phyloP scores from a whole-genome alignment of 352 stramenopile genomes.

The Globisporangium uncinulatum region DNA sequence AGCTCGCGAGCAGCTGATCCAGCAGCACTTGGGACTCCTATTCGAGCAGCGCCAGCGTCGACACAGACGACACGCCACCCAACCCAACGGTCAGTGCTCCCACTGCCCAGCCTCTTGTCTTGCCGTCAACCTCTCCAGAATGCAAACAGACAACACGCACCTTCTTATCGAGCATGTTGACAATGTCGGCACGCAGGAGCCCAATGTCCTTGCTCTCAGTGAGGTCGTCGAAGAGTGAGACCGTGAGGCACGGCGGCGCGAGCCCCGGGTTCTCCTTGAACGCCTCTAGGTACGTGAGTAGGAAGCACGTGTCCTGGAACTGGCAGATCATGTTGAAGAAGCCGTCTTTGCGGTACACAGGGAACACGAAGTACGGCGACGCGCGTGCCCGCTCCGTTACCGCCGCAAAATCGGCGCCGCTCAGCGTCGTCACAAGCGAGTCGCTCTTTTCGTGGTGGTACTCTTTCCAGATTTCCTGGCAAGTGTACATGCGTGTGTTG shows the following conservation, averaged over 20 bases:
- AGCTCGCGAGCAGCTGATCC: conserved; percentile 54
- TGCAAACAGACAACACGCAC: conserved; percentile 12
- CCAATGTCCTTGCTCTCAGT: conserved; percentile 65
- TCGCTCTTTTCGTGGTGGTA: conserved; percentile 78
- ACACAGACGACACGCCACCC: background rate
- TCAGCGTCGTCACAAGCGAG: conserved; percentile 49
- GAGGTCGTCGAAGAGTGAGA: conserved; percentile 80
- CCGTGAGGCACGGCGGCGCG: conserved; percentile 69
- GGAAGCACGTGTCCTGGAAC: conserved; percentile 86
- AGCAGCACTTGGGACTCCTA: conserved; percentile 67
- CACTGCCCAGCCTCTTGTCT: too few relatives aligned
- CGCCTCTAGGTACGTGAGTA: conserved; percentile 82
- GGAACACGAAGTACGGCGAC: conserved; percentile 76
- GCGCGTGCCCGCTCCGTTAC: conserved; percentile 44
- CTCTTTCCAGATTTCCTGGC: conserved; percentile 62
- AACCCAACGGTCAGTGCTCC: background rate
- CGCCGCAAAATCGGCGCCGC: conserved; percentile 26
- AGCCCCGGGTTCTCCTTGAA: conserved; percentile 82
- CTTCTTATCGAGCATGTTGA: conserved; percentile 83
- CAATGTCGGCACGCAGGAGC: conserved; percentile 72
- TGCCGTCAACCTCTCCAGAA: too few relatives aligned
- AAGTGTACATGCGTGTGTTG: too few relatives aligned
- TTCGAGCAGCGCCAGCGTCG: background rate
- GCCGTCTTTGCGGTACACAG: conserved; percentile 76
- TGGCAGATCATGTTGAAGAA: conserved; percentile 89